Conservation (phyloP, 2,329 filamentous ascomycete species). For the Dactylellina sp. region DNA sequence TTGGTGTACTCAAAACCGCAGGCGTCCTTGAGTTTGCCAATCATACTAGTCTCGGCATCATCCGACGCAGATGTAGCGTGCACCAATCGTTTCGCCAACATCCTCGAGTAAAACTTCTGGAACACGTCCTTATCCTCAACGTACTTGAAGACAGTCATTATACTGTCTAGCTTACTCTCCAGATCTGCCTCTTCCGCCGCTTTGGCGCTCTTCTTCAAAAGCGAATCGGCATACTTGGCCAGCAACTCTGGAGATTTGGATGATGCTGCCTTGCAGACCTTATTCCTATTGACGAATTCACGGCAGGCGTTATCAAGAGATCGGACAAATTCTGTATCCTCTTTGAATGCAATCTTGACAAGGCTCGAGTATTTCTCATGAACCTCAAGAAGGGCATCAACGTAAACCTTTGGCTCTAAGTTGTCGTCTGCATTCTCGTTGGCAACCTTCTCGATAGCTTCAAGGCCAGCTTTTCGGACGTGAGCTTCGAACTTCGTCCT, state of each 20-base stretch:
- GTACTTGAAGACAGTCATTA: slow-evolving; percentile 99
- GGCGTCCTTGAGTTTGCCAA: slow-evolving; percentile 97
- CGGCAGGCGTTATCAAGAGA: slow-evolving; percentile 94
- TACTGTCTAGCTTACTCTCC: slow-evolving; percentile 86
- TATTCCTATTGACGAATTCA: slow-evolving; percentile 98
- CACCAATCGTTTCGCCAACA: slow-evolving; percentile 92
- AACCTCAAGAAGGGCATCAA: slow-evolving; percentile 92
- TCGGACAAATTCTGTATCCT: slow-evolving; percentile 95
- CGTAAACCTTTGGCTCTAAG: slow-evolving; percentile 95
- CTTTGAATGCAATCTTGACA: slow-evolving; percentile 90
- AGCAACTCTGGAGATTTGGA: slow-evolving; percentile 94
- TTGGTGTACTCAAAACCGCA: slow-evolving; percentile 99
- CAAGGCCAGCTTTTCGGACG: slow-evolving; percentile 87
- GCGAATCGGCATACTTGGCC: slow-evolving; percentile 92
- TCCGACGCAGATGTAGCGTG: slow-evolving; percentile 95
- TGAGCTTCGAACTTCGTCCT: slow-evolving; percentile 89
- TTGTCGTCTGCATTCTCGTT: slow-evolving; percentile 78
- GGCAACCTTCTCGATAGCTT: slow-evolving; percentile 90
- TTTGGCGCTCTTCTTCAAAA: slow-evolving; percentile 92
- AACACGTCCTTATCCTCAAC: slow-evolving; percentile 99
- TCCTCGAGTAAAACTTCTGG: slow-evolving; percentile 98
- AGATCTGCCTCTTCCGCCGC: slow-evolving; percentile 94
- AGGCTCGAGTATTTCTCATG: slow-evolving; percentile 92
- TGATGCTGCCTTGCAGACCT: slow-evolving; percentile 91
- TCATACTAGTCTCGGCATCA: slow-evolving; percentile 99